Percentiles rank a stretch among this genome's conserved stretches.
These are phyloP conservation scores for Borealophlyctis nickersoniae DNA, from an alignment of 192 early-diverging fungal species.

Conservation along the genomic window DNA sequence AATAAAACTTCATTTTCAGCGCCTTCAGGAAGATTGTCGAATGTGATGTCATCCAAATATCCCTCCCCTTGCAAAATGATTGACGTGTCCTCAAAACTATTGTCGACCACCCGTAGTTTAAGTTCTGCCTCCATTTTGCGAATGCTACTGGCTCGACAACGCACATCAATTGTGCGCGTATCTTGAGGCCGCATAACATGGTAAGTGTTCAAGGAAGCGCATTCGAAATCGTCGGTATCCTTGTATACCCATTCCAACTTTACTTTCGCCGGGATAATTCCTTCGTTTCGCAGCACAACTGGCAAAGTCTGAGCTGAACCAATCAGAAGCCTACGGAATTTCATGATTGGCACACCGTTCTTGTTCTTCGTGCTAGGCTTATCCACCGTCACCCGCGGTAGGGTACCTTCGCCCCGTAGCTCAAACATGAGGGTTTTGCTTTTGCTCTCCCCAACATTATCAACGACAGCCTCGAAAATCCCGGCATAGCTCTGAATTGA, in stretches of 20 bases:
- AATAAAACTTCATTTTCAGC: constrained; percentile 49
- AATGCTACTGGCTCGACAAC: constrained; percentile 36
- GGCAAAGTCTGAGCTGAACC: constrained; percentile 43
- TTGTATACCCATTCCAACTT: constrained; percentile 51
- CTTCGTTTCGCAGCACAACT: constrained; percentile 52
- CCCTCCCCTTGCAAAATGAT: constrained; percentile 53
- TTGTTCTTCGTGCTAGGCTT: constrained; percentile 40
- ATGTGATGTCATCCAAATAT: constrained; percentile 51
- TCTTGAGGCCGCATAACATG: constrained; percentile 45
- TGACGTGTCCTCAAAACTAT: constrained; percentile 53
- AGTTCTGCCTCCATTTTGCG: constrained; percentile 48
- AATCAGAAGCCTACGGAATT: constrained; percentile 47
- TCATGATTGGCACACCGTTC: constrained; percentile 36
- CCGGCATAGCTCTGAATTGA: constrained; percentile 57
- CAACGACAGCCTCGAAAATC: constrained; percentile 58
- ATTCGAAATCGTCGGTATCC: constrained; percentile 47
- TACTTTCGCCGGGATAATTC: constrained; percentile 54
- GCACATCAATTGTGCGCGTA: constrained; percentile 35
- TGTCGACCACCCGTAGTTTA: constrained; percentile 49
- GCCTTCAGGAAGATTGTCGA: constrained; percentile 50
- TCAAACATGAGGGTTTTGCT: constrained; percentile 52
- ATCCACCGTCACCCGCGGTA: constrained; percentile 53
- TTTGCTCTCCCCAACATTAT: constrained; percentile 50
- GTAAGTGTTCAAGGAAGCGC: constrained; percentile 28
- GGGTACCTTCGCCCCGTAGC: constrained; percentile 56